Base-by-base conservation (phyloP, 148 eudicot genomes). In the Agrostemma githago region DNA sequence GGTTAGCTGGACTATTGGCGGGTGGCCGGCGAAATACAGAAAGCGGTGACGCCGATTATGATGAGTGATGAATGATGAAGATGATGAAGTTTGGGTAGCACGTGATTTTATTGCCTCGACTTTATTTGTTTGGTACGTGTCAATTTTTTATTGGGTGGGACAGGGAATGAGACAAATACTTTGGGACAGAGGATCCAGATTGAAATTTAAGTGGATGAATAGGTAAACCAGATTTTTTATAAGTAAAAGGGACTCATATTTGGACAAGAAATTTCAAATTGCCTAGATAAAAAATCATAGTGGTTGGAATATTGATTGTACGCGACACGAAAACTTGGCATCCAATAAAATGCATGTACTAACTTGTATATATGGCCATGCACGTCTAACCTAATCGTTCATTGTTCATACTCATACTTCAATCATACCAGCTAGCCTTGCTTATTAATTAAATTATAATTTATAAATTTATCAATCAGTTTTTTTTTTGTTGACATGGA, bases 401-500 rank as follows among this genome's bases (percentile, higher is more conserved):
- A 62, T 62, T 19, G 34, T 62, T 15, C 66, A 62, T 6, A 62
- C 66, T 62, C 40, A 7, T 6, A 62, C 14, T 62, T 62, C 16
- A 62, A 34, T 34, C 41, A 9, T 6, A 62, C 12, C 34, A 26
- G 20, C 10, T 8, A 62, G 1, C 14, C 21, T 51, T 0, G 14
- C 56, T 8, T 8, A 48, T 48, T 8, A 8, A 48, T 48, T 48
- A 48, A 8, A 48, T 48, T 51, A 12, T 11, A 51, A 11, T 12
- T 11, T 0, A 51, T 4, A 62, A 62, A 62, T 26, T 21, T 10
- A 62, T 26, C 0, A 26, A 1, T 62, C 66, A 62, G 1, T 62
- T 8, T 62, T 1, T 26, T 62, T 20, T 11, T 34, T 2, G 2
- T 21, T 4, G 10, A 4, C 21, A 81, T 81, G 84, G 81, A 81